phyloP scores from a whole-genome alignment of 2,329 filamentous ascomycete species.

The Neurospora sp. region DNA sequence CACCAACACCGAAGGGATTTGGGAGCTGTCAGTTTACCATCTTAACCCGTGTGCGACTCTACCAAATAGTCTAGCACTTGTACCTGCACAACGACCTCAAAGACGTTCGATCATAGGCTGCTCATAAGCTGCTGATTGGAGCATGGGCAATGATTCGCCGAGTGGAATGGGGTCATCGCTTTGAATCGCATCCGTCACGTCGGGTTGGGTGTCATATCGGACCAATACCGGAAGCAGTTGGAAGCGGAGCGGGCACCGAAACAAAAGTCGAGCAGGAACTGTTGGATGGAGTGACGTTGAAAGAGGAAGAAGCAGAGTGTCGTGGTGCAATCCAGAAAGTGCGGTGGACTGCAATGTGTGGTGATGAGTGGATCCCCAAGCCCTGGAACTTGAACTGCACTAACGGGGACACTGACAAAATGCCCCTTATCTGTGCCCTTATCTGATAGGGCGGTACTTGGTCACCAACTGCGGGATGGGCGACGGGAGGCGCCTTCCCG shows the following conservation, averaged over 20 bases:
- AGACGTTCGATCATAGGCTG: background rate
- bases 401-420: background rate
- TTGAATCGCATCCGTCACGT: background rate
- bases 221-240: background rate
- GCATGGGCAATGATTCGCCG: background rate
- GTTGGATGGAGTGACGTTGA: background rate
- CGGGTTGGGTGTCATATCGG: background rate
- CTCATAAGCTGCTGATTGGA: background rate
- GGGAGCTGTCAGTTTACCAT: background rate
- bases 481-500: background rate
- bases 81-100: background rate
- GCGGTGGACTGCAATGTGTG: background rate
- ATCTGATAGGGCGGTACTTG: background rate
- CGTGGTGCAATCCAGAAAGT: background rate
- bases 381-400: background rate
- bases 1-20: background rate
- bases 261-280: background rate
- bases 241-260: background rate
- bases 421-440: background rate
- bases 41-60: background rate
- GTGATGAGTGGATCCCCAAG: background rate
- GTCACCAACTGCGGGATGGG: background rate
- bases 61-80: background rate
- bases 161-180: background rate
- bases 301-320: background rate